A percentile compares a stretch with the other conserved stretches of the same genome.
Evolutionary conservation across 352 stramenopile genomes (phyloP).

Genomic region (Phytophthora brassicae): DNA sequence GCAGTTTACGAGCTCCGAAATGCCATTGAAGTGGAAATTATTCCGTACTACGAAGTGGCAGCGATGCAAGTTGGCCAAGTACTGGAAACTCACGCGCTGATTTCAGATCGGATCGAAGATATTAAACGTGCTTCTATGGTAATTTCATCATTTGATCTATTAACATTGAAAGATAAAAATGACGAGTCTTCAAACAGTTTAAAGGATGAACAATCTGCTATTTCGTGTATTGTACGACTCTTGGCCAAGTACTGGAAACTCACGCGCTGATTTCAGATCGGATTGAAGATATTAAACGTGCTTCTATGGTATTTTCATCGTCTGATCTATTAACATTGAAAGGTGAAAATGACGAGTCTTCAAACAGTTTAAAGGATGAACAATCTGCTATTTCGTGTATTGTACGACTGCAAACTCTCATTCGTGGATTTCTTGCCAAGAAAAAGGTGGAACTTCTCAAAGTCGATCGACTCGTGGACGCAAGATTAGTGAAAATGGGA

Average conservation of each 20-base stretch:
- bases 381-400: constrained; percentile 18
- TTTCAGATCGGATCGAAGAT: constrained; percentile 30
- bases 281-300: constrained; percentile 36
- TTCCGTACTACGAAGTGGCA: constrained; percentile 25
- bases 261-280: constrained; percentile 34
- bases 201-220: not conserved
- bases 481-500: constrained; percentile 38
- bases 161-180: constrained; percentile 1
- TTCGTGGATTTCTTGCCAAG: constrained; percentile 49
- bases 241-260: too few species aligned
- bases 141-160: constrained; percentile 14
- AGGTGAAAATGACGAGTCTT: constrained; percentile 5
- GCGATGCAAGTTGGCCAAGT: constrained; percentile 34
- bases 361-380: not conserved
- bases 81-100: constrained; percentile 36
- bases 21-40: constrained; percentile 34
- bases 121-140: constrained; percentile 39
- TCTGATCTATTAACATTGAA: constrained; percentile 5
- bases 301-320: constrained; percentile 28
- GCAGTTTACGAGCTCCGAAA: constrained; percentile 27
- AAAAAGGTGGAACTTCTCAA: constrained; percentile 41
- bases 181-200: not conserved
- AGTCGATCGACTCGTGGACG: constrained; percentile 57
- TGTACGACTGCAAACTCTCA: constrained; percentile 45
- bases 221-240: constrained; percentile 36